Conservation (phyloP, 352 stramenopile genomes). For the Pythium volutum region DNA sequence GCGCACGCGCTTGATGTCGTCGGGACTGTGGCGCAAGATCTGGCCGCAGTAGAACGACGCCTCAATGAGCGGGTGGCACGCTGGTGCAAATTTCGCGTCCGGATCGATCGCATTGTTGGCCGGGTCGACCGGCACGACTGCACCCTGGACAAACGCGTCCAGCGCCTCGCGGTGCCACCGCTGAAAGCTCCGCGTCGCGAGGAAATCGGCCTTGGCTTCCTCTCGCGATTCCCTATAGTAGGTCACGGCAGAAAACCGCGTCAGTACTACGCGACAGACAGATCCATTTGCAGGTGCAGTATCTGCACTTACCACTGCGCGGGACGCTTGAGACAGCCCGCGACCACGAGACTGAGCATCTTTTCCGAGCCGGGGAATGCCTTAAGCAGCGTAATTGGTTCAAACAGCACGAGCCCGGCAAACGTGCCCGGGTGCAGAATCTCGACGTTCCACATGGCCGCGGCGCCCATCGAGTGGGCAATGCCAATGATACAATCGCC, state of each 20-base stretch:
- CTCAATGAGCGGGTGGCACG: conserved; percentile 40
- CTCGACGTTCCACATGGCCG: conserved; percentile 15
- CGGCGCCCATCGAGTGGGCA: conserved; percentile 22
- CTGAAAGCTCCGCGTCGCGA: conserved; percentile 30
- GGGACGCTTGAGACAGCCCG: not conserved
- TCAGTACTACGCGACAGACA: too few relatives aligned
- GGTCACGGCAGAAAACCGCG: not conserved
- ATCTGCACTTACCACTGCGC: conserved; percentile 4
- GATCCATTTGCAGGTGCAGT: too few relatives aligned
- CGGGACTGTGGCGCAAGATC: conserved; percentile 31
- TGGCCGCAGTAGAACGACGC: conserved; percentile 35
- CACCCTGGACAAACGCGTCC: conserved; percentile 29
- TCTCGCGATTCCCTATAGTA: conserved; percentile 9
- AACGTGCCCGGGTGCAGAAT: conserved; percentile 8
- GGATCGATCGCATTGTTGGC: conserved; percentile 25
- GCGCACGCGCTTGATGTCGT: conserved; percentile 33
- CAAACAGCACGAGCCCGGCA: conserved; percentile 10
- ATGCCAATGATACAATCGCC: conserved; percentile 23
- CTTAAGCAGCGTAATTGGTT: conserved; percentile 27
- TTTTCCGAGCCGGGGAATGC: conserved; percentile 24
- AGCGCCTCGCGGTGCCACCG: conserved; percentile 42
- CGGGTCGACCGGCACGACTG: conserved; percentile 29
- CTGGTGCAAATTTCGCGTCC: conserved; percentile 15
- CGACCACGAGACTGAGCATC: conserved; percentile 2
- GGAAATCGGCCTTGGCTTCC: conserved; percentile 24